phyloP scores from a whole-genome alignment of 2,329 filamentous ascomycete genomes.

The Fusarium mundagurra region DNA sequence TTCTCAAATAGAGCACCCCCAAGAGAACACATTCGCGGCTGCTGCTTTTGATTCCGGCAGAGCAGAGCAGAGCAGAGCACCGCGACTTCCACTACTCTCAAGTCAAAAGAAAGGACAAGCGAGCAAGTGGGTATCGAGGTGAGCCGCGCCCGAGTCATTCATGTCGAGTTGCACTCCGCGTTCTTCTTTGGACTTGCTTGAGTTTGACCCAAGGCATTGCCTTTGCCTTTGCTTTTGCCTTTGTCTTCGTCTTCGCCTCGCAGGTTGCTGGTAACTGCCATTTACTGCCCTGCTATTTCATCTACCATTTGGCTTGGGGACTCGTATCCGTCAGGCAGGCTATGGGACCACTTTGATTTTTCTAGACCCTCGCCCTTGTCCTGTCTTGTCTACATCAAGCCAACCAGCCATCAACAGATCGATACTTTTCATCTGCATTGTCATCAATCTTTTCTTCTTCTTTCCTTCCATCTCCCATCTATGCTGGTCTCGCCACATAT shows the following conservation, averaged over 20 bases:
- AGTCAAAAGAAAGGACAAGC: constrained; percentile 27
- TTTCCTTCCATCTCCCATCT: constrained; percentile 21
- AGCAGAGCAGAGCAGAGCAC: constrained; percentile 11
- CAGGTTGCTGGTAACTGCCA: constrained; percentile 47
- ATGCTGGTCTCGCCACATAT: constrained; percentile 7
- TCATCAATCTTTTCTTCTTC: constrained; percentile 16
- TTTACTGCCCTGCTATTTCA: constrained; percentile 29
- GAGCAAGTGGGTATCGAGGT: constrained; percentile 42
- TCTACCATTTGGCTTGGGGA: constrained; percentile 15
- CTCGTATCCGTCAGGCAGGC: constrained; percentile 18
- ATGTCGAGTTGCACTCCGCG: constrained; percentile 44
- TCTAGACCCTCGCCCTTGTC: constrained; percentile 31
- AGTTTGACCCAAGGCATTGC: constrained; percentile 15
- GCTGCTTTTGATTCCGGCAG: constrained; percentile 14
- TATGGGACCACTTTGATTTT: constrained; percentile 41
- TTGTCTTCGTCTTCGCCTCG: constrained; percentile 13
- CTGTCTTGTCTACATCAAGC: constrained; percentile 21
- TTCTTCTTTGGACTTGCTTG: constrained; percentile 35
- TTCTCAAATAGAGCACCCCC: constrained; percentile 15
- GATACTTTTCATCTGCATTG: constrained; percentile 19
- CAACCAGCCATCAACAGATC: constrained; percentile 38
- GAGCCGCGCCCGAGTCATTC: constrained; percentile 48
- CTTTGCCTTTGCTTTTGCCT: not conserved
- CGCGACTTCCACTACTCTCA: constrained; percentile 21
- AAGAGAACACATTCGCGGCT: constrained; percentile 24